Evolutionary conservation across 305 asterid genomes (phyloP).

Genomic region (Fraxinus dipetala): DNA sequence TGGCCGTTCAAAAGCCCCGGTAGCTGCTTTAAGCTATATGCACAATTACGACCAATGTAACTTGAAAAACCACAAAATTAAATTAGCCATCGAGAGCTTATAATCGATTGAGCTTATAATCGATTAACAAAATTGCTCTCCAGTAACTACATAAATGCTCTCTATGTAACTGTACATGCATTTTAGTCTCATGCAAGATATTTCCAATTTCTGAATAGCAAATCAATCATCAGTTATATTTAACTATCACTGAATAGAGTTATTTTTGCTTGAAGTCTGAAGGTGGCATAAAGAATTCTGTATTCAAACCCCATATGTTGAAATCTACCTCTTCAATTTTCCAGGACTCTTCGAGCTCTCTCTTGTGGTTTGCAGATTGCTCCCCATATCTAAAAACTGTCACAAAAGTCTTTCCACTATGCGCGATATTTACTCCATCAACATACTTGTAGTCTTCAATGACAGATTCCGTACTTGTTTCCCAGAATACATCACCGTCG

Average conservation of each 20-base stretch:
- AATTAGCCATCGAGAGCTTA: not conserved
- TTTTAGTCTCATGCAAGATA: not conserved
- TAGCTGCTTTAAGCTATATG: not conserved
- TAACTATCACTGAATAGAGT: not conserved
- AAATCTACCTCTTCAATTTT: conserved; percentile 82
- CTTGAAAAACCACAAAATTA: not conserved
- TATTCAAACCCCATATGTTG: conserved; percentile 61
- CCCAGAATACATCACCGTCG: conserved; percentile 67
- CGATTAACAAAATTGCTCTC: not conserved
- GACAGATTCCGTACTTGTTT: conserved; percentile 64
- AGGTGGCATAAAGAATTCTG: conserved; percentile 84
- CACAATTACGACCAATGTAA: not conserved
- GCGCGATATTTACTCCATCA: conserved; percentile 81
- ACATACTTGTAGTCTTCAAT: conserved; percentile 68
- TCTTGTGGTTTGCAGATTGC: conserved; percentile 51
- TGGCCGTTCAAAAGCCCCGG: not conserved
- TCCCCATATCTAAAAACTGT: conserved; percentile 78
- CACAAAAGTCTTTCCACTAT: conserved; percentile 64
- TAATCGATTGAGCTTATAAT: not conserved
- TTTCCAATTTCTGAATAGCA: not conserved
- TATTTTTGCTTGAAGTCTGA: conserved; percentile 46
- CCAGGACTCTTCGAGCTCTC: conserved; percentile 78
- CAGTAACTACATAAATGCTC: not conserved
- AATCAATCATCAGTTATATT: not conserved
- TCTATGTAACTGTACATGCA: not conserved